Conservation (phyloP, 1,284 basidiomycete genomes). For the Rhodotorula sp. region DNA sequence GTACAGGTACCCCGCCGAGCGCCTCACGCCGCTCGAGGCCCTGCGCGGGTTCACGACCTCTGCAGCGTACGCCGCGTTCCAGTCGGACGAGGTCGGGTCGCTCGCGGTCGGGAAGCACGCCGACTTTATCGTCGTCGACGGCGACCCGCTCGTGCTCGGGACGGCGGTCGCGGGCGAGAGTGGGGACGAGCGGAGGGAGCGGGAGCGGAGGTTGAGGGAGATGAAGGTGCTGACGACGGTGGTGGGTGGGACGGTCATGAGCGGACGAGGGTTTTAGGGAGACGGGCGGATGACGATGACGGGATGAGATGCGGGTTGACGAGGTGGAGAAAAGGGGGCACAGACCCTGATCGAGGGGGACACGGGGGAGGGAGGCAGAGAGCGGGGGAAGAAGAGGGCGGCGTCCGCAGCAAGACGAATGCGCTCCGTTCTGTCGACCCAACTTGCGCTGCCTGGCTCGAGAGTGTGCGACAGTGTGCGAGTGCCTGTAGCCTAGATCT, state of each 20-base stretch:
- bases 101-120: slow-evolving; percentile 74
- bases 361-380: no score
- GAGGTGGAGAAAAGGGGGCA: not conserved
- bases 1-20: slow-evolving; percentile 67
- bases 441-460: no score
- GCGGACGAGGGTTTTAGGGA: slow-evolving; percentile 18
- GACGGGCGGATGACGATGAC: not conserved
- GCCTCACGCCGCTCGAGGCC: slow-evolving; percentile 68
- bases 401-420: no score
- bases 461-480: no score
- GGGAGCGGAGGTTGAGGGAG: slow-evolving; percentile 11
- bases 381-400: no score
- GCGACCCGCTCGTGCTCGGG: slow-evolving; percentile 21
- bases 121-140: slow-evolving; percentile 64
- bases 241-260: slow-evolving; percentile 17
- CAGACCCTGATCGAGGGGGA: no score
- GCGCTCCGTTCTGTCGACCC: no score
- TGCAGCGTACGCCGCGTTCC: slow-evolving; percentile 81
- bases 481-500: no score
- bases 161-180: slow-evolving; percentile 2
- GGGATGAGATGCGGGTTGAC: no score
- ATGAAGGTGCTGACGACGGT: slow-evolving; percentile 25
- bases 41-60: slow-evolving; percentile 75
- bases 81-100: slow-evolving; percentile 65
- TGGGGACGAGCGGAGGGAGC: not conserved